Conservation (phyloP, 2,329 filamentous ascomycete genomes). For the Fusarium sp. region DNA sequence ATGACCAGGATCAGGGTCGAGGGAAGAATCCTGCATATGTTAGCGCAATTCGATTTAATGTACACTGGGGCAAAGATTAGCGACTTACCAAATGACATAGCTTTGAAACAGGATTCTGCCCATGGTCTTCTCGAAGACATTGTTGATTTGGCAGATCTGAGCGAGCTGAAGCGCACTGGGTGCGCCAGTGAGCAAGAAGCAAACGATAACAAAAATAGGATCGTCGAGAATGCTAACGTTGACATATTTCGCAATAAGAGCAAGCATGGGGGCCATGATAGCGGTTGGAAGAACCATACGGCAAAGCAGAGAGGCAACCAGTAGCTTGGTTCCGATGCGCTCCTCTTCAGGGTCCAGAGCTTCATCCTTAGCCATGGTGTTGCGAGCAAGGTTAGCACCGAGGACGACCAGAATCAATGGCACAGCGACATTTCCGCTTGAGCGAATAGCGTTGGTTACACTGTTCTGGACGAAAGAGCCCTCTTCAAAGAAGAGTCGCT, state of each 20-base stretch:
- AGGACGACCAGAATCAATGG: conserved; percentile 95
- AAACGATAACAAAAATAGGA: conserved; percentile 97
- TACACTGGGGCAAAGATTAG: conserved; percentile 13
- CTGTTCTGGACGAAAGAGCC: conserved; percentile 94
- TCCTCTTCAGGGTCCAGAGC: conserved; percentile 76
- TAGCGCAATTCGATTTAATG: conserved; percentile 40
- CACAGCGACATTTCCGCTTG: conserved; percentile 90
- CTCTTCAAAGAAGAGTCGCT: conserved; percentile 86
- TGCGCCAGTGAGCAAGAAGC: conserved; percentile 93
- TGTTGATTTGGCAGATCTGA: conserved; percentile 98
- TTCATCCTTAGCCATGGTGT: conserved; percentile 79
- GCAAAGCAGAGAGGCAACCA: conserved; percentile 85
- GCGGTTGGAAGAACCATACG: conserved; percentile 93
- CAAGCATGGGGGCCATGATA: conserved; percentile 91
- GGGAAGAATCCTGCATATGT: conserved; percentile 79
- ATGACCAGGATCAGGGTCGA: conserved; percentile 92
- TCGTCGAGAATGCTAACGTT: conserved; percentile 95
- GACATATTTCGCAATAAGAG: conserved; percentile 87
- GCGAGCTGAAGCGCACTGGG: conserved; percentile 94
- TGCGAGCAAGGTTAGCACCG: conserved; percentile 92
- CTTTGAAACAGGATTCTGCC: conserved; percentile 93
- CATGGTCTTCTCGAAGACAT: conserved; percentile 96
- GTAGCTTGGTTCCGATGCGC: conserved; percentile 75
- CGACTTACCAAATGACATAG: conserved; percentile 80
- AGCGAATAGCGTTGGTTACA: conserved; percentile 85